phyloP scores from a whole-genome alignment of 371 early-diverging fungal species.

The Mortierella sp. region DNA sequence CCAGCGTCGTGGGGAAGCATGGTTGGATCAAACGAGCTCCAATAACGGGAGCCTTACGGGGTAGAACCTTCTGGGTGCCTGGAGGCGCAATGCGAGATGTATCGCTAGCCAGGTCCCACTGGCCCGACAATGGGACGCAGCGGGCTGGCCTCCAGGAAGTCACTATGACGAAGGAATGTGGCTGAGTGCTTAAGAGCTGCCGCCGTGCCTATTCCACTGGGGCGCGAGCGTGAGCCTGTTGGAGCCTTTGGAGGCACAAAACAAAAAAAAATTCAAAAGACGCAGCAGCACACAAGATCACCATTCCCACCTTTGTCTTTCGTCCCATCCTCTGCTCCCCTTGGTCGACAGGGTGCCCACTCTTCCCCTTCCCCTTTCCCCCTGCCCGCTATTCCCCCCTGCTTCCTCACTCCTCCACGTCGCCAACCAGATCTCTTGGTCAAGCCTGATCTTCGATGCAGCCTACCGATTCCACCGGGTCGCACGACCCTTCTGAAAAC shows the following conservation, averaged over 20 bases:
- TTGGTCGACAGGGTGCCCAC: constrained; percentile 3
- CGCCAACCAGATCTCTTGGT: too few species aligned
- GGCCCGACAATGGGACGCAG: too few species aligned
- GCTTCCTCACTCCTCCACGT: too few species aligned
- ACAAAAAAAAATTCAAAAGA: background rate
- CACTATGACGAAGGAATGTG: constrained; percentile 1
- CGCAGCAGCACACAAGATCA: constrained; percentile 16
- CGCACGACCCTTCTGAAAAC: constrained; percentile 57
- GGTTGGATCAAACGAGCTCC: too few species aligned
- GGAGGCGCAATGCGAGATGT: too few species aligned
- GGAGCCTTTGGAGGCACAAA: constrained; percentile 23
- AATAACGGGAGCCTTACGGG: too few species aligned
- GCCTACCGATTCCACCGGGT: constrained; percentile 34
- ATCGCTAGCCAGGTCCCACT: too few species aligned
- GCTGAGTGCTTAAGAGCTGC: constrained; percentile 9
- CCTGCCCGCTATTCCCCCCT: constrained; percentile 1
- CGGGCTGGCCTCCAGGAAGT: too few species aligned
- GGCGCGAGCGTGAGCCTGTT: constrained; percentile 7
- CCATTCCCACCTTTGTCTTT: constrained; percentile 3
- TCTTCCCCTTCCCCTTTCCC: constrained; percentile 3
- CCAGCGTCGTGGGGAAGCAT: too few species aligned
- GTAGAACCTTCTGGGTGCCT: too few species aligned
- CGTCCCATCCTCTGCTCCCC: constrained; percentile 3
- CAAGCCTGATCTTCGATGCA: constrained; percentile 21
- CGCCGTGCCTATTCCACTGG: too few species aligned